Evolutionary conservation across 2,329 filamentous ascomycete species (phyloP).

Genomic region (Claviceps paspali): DNA sequence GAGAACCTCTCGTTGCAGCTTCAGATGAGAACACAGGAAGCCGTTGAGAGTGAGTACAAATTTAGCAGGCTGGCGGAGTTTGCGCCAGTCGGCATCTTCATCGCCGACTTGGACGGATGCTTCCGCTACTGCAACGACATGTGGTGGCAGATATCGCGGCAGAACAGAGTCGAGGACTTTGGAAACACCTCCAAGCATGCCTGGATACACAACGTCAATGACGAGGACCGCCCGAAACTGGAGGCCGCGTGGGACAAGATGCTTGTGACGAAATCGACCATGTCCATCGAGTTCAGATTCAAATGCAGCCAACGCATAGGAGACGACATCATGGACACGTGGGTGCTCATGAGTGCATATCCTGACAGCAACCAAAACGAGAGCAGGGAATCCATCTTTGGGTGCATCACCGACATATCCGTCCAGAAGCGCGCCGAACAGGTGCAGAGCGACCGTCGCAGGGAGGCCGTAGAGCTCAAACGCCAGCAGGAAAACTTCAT

Average conservation of each 20-base stretch:
- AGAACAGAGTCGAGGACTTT: constrained; percentile 40
- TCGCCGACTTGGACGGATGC: constrained; percentile 51
- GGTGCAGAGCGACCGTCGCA: constrained; percentile 38
- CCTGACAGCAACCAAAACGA: constrained; percentile 52
- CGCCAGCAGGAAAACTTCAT: constrained; percentile 56
- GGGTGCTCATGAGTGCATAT: constrained; percentile 63
- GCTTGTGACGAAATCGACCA: constrained; percentile 42
- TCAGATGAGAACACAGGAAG: constrained; percentile 5
- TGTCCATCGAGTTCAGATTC: constrained; percentile 61
- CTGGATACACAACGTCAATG: constrained; percentile 58
- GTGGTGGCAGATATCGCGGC: constrained; percentile 56
- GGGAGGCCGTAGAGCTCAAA: constrained; percentile 70
- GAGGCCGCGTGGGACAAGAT: constrained; percentile 39
- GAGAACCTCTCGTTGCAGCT: constrained; percentile 5
- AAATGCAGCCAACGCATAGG: constrained; percentile 49
- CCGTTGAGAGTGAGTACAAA: constrained; percentile 6
- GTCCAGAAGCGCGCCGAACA: constrained; percentile 69
- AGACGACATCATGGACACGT: constrained; percentile 48
- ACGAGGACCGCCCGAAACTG: constrained; percentile 46
- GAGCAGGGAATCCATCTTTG: constrained; percentile 57
- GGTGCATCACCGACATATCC: constrained; percentile 71
- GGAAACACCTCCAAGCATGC: constrained; percentile 27
- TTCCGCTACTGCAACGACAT: constrained; percentile 51
- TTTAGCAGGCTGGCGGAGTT: constrained; percentile 76
- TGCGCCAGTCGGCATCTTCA: constrained; percentile 71